Evolutionary conservation across 345 rosid species (phyloP), one percentile per base, ranked within the genome.

Genomic region (Clarkia xantiana): DNA sequence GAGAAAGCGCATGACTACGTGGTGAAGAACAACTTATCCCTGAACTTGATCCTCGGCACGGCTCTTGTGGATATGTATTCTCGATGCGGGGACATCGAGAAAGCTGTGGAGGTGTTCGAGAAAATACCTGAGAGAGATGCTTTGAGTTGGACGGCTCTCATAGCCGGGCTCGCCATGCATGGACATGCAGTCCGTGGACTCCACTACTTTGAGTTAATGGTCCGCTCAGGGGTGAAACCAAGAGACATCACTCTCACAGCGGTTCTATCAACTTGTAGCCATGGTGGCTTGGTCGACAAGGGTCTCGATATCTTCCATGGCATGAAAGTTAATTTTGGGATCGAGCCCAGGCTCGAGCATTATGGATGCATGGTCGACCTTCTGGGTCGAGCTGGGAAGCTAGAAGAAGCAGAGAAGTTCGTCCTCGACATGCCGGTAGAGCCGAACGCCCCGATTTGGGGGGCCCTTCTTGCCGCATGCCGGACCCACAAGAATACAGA

Each of bases 391-490:
- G 88, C 91, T 40, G 91, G 95, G 40, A 77, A 63, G 53, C 29
- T 85, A 56, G 58, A 44, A 14, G 80, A 82, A 67, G 87, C 95
- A 5, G 82, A 85, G 63, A 72, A 67, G 56, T 79, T 84, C 47
- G 55, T 81, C 56, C 62, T 56, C 4, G 58, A 77, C 43, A 79
- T 85, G 87, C 91, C 83, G 0, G 53, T 77, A 56, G 72, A 79
- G 68, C 80, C 87, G 7, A 85, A 69, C 51, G 81, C 80, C 5
- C 82, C 81, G 1, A 66, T 82, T 41, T 77, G 78, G 70, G 91
- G 87, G n/a, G 87, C 95, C 9, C 61, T 85, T 46, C 72, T 82
- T 5, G 91, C 87, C 44, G 95, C 91, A 48, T 85, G 95, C 60
- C 59, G 76, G 74, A 82, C 76, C 18, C 67, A 85, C 66, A 77